Evolutionary conservation across 371 early-diverging fungal species (phyloP).

Genomic region (Circinella umbellata): DNA sequence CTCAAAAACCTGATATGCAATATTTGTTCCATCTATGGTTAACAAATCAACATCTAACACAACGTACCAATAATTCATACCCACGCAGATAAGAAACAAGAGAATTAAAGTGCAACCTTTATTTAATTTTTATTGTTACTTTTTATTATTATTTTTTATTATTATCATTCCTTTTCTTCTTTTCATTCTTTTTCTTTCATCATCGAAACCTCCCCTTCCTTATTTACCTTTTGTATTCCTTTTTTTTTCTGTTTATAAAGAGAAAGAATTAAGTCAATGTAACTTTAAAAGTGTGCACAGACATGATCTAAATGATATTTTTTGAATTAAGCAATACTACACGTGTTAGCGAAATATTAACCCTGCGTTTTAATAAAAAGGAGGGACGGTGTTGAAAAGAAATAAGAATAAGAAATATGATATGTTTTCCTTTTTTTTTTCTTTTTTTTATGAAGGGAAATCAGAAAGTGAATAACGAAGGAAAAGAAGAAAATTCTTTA

Average conservation of each 20-base stretch:
- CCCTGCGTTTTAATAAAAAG: background rate
- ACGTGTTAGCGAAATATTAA: background rate
- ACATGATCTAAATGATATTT: background rate
- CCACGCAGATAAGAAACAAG: slow-evolving; percentile 15
- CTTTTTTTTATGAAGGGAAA: no score
- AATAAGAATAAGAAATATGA: background rate
- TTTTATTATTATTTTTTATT: no score
- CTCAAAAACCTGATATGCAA: slow-evolving; percentile 50
- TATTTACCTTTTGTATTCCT: background rate
- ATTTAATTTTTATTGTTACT: no score
- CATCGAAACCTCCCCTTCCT: background rate
- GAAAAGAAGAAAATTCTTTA: no score
- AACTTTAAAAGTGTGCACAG: slow-evolving; percentile 10
- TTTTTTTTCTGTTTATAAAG: background rate
- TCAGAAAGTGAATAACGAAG: no score
- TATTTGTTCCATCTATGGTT: slow-evolving; percentile 44
- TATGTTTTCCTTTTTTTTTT: no score
- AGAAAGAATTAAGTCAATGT: background rate
- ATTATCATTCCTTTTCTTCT: no score
- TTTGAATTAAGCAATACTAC: background rate
- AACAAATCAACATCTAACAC: slow-evolving; percentile 15
- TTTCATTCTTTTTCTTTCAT: slow-evolving; percentile 18
- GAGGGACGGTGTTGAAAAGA: background rate
- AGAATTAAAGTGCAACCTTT: no score
- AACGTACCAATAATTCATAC: slow-evolving; percentile 23